These are phyloP conservation scores for Colletotrichum acutatum DNA, from an alignment of 2,329 filamentous ascomycete species.

Conservation along the genomic window DNA sequence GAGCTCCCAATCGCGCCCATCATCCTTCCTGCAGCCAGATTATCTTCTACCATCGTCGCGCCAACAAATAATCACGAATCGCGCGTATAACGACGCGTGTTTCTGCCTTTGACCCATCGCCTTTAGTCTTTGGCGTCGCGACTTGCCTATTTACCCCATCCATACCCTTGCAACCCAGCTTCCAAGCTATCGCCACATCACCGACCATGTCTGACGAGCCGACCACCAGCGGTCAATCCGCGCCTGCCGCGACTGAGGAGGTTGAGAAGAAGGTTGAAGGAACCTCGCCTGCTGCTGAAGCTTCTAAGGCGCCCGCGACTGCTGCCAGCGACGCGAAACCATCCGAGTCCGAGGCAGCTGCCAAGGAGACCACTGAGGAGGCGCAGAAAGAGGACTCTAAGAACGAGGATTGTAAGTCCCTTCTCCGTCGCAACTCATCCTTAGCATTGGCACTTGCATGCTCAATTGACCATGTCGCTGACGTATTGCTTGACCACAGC, in stretches of 20 bases:
- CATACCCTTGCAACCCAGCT: conserved; percentile 15
- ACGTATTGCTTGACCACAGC: conserved; percentile 6
- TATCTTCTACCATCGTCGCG: conserved; percentile 32
- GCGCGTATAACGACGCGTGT: conserved; percentile 45
- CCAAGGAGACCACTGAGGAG: conserved; percentile 39
- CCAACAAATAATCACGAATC: conserved; percentile 28
- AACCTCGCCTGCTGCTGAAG: conserved; percentile 45
- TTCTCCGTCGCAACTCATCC: background rate
- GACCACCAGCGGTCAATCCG: conserved; percentile 38
- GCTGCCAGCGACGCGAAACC: conserved; percentile 39
- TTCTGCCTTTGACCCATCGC: conserved; percentile 25
- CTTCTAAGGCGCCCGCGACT: conserved; percentile 39
- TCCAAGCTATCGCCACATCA: conserved; percentile 31
- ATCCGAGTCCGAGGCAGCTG: conserved; percentile 39
- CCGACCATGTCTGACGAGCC: conserved; percentile 52
- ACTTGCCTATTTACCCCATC: conserved; percentile 29
- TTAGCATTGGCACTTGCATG: background rate
- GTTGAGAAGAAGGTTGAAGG: conserved; percentile 47
- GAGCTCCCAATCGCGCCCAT: conserved; percentile 47
- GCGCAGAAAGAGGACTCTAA: conserved; percentile 41
- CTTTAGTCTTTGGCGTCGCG: conserved; percentile 34
- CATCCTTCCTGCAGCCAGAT: conserved; percentile 42
- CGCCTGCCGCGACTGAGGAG: conserved; percentile 30
- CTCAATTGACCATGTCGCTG: conserved; percentile 34
- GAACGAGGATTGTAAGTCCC: conserved; percentile 45